Percentiles rank a stretch among this genome's conserved stretches.
Conservation (phyloP, 1,284 basidiomycete genomes). For the Amylostereum areolatum region DNA sequence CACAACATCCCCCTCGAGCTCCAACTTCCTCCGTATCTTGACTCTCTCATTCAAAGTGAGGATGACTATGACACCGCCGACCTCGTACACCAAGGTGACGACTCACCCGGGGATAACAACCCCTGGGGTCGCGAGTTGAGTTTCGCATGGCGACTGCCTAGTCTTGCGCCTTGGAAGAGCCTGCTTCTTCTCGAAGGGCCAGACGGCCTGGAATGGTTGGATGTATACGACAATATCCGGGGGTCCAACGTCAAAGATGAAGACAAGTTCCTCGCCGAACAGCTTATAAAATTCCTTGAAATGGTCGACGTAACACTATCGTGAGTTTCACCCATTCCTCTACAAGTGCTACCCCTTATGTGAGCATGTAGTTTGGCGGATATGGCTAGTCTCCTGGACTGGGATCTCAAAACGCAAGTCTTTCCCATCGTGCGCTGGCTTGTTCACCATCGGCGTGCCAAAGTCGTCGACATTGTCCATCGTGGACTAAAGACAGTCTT, state of each 20-base stretch:
- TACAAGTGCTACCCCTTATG: conserved; percentile 1
- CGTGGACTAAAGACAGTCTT: conserved; percentile 82
- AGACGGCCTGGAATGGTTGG: conserved; percentile 44
- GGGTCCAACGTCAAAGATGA: conserved; percentile 57
- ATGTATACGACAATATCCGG: conserved; percentile 52
- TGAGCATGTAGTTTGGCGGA: conserved; percentile 63
- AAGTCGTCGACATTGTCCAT: conserved; percentile 84
- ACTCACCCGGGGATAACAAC: conserved; percentile 29
- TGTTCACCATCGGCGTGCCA: conserved; percentile 85
- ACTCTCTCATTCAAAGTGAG: conserved; percentile 59
- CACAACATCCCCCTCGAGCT: conserved; percentile 74
- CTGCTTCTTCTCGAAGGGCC: conserved; percentile 68
- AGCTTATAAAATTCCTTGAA: conserved; percentile 63
- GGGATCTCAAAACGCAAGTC: conserved; percentile 82
- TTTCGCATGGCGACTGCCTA: conserved; percentile 65
- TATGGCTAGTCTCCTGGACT: conserved; percentile 78
- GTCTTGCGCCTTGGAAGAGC: conserved; percentile 90
- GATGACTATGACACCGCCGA: conserved; percentile 38
- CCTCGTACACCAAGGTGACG: conserved; percentile 46
- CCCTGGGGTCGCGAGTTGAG: conserved; percentile 66
- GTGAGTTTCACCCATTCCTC: conserved; percentile 32
- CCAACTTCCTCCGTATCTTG: conserved; percentile 75
- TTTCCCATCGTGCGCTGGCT: conserved; percentile 88
- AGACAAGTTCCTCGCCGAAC: conserved; percentile 62
- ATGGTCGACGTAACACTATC: conserved; percentile 59